Evolutionary conservation across 1,284 basidiomycete species (phyloP).

Genomic region (Apiotrichum montevideense): DNA sequence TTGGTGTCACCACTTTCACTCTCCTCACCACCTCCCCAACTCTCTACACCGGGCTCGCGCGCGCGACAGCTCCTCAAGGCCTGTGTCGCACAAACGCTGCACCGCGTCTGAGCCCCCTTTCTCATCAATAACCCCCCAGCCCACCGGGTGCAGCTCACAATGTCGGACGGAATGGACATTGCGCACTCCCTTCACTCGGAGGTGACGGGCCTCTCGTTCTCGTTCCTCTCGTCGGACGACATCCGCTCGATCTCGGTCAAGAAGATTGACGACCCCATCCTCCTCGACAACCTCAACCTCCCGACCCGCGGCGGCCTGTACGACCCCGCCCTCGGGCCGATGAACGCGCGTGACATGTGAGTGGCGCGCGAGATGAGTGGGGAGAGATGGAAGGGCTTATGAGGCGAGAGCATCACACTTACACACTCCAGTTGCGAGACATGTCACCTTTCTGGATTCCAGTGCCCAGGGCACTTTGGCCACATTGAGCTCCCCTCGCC

Average conservation of each 20-base stretch:
- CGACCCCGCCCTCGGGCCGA: constrained; percentile 90
- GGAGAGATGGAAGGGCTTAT: not conserved
- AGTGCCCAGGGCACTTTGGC: constrained; percentile 98
- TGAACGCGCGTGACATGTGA: constrained; percentile 78
- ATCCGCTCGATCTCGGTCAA: constrained; percentile 91
- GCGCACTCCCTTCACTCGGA: constrained; percentile 79
- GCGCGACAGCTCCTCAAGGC: constrained; percentile 2
- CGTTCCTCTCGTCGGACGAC: constrained; percentile 87
- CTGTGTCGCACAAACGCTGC: constrained; percentile 7
- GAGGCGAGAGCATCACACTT: not conserved
- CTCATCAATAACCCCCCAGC: not conserved
- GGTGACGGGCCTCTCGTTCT: constrained; percentile 84
- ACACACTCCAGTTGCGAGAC: constrained; percentile 69
- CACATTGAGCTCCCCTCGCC: constrained; percentile 95
- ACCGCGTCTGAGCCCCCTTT: constrained; percentile 10
- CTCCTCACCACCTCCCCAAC: not conserved
- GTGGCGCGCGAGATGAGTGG: constrained; percentile 38
- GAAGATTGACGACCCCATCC: constrained; percentile 86
- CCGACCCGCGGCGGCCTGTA: constrained; percentile 91
- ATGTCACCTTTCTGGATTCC: constrained; percentile 83
- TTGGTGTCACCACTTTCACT: constrained; percentile 1
- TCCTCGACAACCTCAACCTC: constrained; percentile 88
- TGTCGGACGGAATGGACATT: constrained; percentile 69
- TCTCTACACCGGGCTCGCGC: constrained; percentile 7
- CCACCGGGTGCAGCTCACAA: not conserved